Percentiles rank a stretch among this genome's conserved stretches.
Evolutionary conservation across 2,329 filamentous ascomycete species (phyloP).

Genomic region (Amphichorda felina): DNA sequence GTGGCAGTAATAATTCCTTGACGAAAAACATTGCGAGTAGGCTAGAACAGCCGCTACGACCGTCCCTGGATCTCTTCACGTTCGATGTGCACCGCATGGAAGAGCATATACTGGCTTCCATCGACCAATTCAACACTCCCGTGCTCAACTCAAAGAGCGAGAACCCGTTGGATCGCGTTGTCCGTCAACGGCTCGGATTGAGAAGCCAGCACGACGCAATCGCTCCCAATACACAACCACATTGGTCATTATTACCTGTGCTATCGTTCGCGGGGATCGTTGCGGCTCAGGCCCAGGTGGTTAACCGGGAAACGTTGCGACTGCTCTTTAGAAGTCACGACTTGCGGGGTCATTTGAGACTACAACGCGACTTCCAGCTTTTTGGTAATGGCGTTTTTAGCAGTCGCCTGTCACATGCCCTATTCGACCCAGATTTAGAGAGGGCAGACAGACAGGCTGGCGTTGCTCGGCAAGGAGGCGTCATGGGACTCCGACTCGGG

Average conservation of each 20-base stretch:
- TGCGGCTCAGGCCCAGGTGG: constrained; percentile 58
- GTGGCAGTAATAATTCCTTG: neutral
- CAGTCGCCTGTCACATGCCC: constrained; percentile 63
- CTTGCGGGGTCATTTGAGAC: constrained; percentile 56
- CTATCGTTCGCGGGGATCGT: constrained; percentile 69
- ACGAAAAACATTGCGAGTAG: neutral
- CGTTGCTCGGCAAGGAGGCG: constrained; percentile 53
- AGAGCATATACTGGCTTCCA: constrained; percentile 35
- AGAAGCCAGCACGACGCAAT: constrained; percentile 8
- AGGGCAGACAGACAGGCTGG: constrained; percentile 65
- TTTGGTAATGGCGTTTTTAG: constrained; percentile 78
- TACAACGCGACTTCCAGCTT: constrained; percentile 74
- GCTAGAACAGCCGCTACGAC: neutral
- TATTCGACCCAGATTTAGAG: constrained; percentile 76
- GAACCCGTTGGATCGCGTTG: constrained; percentile 26
- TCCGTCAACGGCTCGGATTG: constrained; percentile 26
- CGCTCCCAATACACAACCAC: constrained; percentile 29
- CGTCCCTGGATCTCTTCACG: constrained; percentile 33
- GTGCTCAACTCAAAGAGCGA: constrained; percentile 9
- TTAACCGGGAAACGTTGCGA: constrained; percentile 64
- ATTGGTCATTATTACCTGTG: constrained; percentile 49
- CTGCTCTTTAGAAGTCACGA: constrained; percentile 66
- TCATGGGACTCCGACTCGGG: constrained; percentile 77
- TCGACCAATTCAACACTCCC: constrained; percentile 27
- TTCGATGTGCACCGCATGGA: constrained; percentile 33